Evolutionary conservation across 2,329 filamentous ascomycete species (phyloP).

Genomic region (Drechmeria coniospora): DNA sequence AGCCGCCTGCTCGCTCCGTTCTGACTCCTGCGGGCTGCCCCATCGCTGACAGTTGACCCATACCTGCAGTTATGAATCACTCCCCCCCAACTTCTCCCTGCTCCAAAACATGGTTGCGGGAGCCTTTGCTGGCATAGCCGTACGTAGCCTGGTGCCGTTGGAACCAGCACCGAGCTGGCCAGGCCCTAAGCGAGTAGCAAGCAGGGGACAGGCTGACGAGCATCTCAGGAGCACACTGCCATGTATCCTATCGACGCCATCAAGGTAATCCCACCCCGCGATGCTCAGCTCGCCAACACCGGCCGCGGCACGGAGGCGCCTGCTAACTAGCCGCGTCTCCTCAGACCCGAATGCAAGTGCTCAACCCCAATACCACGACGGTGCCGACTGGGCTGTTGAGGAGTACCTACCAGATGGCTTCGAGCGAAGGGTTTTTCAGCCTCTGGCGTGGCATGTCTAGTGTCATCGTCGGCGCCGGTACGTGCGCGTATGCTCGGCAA

Average conservation of each 20-base stretch:
- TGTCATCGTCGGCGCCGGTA: slow-evolving; percentile 88
- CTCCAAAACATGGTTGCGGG: slow-evolving; percentile 90
- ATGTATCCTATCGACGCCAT: slow-evolving; percentile 98
- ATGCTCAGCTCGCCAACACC: too few relatives aligned
- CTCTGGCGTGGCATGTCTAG: slow-evolving; percentile 95
- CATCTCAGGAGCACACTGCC: slow-evolving; percentile 74
- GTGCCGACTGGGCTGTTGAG: slow-evolving; percentile 85
- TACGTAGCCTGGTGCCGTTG: too few relatives aligned
- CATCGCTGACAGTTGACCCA: too few relatives aligned
- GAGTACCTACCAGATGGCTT: slow-evolving; percentile 82
- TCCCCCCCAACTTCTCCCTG: slow-evolving; percentile 88
- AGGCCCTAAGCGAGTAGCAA: too few relatives aligned
- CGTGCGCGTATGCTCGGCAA: too few relatives aligned
- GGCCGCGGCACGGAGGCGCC: too few relatives aligned
- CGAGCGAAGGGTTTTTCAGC: slow-evolving; percentile 75
- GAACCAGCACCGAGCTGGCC: too few relatives aligned
- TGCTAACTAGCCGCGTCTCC: slow-evolving; percentile 6
- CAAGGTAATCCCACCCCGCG: slow-evolving; percentile 47
- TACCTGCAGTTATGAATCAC: slow-evolving; percentile 68
- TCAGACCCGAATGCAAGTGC: slow-evolving; percentile 94
- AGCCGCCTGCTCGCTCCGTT: slow-evolving; percentile 10
- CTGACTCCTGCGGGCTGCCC: too few relatives aligned
- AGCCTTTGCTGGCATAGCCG: slow-evolving; percentile 91
- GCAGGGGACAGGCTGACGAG: slow-evolving; percentile 7
- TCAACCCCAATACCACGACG: slow-evolving; percentile 66